phyloP scores from a whole-genome alignment of 2,329 filamentous ascomycete genomes.

The Xylariaceae sp. region DNA sequence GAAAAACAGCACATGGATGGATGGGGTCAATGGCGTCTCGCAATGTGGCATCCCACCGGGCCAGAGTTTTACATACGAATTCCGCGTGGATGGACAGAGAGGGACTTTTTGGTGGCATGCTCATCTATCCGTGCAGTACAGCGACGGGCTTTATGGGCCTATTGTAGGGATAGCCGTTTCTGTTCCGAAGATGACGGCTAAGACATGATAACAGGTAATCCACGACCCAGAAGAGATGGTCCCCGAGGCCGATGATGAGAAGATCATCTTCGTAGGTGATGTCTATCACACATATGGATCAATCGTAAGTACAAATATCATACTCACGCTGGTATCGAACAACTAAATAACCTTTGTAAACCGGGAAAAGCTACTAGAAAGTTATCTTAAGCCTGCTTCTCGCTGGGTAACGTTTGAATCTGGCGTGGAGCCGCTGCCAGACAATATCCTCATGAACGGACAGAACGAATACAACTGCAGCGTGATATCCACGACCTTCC shows the following conservation, averaged over 20 bases:
- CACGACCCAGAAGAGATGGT: slow-evolving; percentile 33
- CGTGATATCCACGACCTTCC: slow-evolving; percentile 28
- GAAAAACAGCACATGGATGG: slow-evolving; percentile 60
- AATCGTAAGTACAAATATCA: slow-evolving; percentile 19
- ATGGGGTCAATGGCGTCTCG: slow-evolving; percentile 58
- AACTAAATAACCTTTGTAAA: background rate
- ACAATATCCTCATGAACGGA: slow-evolving; percentile 40
- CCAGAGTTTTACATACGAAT: slow-evolving; percentile 56
- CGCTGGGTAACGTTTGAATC: slow-evolving; percentile 33
- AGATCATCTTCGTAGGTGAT: slow-evolving; percentile 37
- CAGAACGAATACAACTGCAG: slow-evolving; percentile 35
- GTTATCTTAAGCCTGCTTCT: slow-evolving; percentile 33
- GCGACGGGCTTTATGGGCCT: slow-evolving; percentile 60
- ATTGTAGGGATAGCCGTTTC: slow-evolving; percentile 40
- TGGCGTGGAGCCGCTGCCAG: slow-evolving; percentile 38
- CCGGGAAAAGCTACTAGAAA: slow-evolving; percentile 23
- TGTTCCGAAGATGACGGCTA: background rate
- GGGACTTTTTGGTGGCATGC: slow-evolving; percentile 55
- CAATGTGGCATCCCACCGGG: slow-evolving; percentile 59
- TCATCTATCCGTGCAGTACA: slow-evolving; percentile 58
- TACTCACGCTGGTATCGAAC: background rate
- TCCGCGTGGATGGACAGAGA: slow-evolving; percentile 41
- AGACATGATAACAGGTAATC: slow-evolving; percentile 28
- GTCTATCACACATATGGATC: slow-evolving; percentile 36
- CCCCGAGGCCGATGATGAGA: slow-evolving; percentile 31